A percentile compares a stretch with the other conserved stretches of the same genome.
Evolutionary conservation across 139 green algal genomes (phyloP).

Genomic region (Tetradesmus obliquus): DNA sequence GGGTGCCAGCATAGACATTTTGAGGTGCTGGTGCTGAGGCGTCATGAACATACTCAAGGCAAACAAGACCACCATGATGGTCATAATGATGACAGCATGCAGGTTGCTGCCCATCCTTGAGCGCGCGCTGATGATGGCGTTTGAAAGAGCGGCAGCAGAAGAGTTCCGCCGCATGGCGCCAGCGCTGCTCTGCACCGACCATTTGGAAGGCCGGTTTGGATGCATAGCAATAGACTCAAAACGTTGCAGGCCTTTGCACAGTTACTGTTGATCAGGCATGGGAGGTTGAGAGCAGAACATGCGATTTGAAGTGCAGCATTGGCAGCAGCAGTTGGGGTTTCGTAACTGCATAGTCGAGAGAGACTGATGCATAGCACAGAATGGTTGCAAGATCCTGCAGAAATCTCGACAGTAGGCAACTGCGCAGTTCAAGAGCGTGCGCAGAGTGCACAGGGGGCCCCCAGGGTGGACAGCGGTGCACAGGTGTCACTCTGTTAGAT

Average conservation of each 20-base stretch:
- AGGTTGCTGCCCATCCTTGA: not conserved
- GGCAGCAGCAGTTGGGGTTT: not conserved
- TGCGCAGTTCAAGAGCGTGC: no score
- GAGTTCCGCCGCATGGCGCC: not conserved
- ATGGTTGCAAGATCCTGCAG: no score
- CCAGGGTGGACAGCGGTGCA: not conserved
- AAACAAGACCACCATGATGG: not conserved
- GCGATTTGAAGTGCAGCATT: not conserved
- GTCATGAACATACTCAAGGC: constrained; percentile 8
- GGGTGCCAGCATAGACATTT: not conserved
- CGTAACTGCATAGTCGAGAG: not conserved
- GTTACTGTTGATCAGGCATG: not conserved
- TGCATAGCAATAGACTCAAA: not conserved
- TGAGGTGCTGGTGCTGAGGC: not conserved
- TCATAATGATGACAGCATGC: not conserved
- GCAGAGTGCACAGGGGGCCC: no score
- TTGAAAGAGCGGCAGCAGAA: not conserved
- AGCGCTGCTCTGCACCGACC: not conserved
- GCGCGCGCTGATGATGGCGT: not conserved
- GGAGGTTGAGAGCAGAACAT: not conserved
- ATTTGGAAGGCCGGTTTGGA: not conserved
- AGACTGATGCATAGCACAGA: no score
- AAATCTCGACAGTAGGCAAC: no score
- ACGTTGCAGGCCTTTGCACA: not conserved
- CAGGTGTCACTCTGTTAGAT: not conserved